phyloP scores from a whole-genome alignment of 106 monocot genomes.

The Iris macrosiphon region DNA sequence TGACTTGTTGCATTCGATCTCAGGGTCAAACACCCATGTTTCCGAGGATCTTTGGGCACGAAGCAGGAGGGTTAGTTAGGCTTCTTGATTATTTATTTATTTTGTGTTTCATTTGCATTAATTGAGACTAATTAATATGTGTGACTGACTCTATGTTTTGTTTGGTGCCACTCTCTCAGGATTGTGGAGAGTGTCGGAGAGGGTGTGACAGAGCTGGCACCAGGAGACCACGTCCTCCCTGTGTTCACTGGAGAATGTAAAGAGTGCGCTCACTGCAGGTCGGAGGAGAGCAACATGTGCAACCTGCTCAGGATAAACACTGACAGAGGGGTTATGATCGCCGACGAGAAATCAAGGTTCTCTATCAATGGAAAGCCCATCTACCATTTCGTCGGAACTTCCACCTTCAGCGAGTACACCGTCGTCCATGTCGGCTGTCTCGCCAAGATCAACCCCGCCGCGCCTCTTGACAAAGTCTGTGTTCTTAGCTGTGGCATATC shows the following conservation, averaged over 20 bases:
- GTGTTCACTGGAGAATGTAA: conserved; percentile 66
- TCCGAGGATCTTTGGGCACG: conserved; percentile 61
- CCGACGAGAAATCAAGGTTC: conserved; percentile 50
- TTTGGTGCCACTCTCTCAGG: no score
- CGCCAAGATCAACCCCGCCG: conserved; percentile 57
- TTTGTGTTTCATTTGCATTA: no score
- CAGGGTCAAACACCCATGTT: conserved; percentile 66
- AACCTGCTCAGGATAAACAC: conserved; percentile 48
- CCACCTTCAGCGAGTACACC: conserved; percentile 77
- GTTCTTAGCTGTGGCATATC: conserved; percentile 24
- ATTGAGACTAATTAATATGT: no score
- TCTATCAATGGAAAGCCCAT: conserved; percentile 63
- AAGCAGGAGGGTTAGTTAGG: conserved; percentile 53
- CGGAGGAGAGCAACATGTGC: conserved; percentile 67
- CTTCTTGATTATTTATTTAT: no score
- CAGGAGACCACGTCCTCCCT: conserved; percentile 76
- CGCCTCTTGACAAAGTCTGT: conserved; percentile 72
- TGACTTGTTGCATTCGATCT: background rate
- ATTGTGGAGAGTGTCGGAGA: conserved; percentile 83
- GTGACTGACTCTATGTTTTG: no score
- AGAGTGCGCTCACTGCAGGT: conserved; percentile 56
- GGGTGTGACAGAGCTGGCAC: conserved; percentile 56
- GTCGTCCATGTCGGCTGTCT: conserved; percentile 52
- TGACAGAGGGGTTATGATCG: conserved; percentile 56
- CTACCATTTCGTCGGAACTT: conserved; percentile 61